These are phyloP conservation scores for Lolium rigidum DNA, from an alignment of 176 grass and related monocot genomes.

Conservation along the genomic window DNA sequence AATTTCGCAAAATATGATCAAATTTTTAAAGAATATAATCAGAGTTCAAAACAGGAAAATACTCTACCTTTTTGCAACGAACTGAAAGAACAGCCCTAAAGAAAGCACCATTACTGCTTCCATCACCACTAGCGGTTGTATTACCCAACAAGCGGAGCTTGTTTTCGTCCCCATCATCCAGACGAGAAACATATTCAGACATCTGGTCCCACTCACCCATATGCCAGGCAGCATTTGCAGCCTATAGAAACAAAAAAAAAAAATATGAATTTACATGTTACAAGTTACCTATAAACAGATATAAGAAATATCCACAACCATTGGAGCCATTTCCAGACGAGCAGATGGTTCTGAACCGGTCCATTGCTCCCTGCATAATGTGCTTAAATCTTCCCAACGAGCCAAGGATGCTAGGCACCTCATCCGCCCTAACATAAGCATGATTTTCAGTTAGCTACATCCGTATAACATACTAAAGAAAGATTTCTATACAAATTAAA, in stretches of 20 bases:
- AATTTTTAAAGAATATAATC: conserved; percentile 29
- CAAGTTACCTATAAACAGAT: conserved; percentile 13
- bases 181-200: conserved; percentile 89
- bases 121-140: conserved; percentile 90
- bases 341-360: conserved; percentile 91
- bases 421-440: conserved; percentile 77
- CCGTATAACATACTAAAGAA: neutral
- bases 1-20: conserved; percentile 26
- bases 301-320: conserved; percentile 60
- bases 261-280: conserved; percentile 13
- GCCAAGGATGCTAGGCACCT: conserved; percentile 94
- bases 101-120: conserved; percentile 98
- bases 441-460: conserved; percentile 37
- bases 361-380: conserved; percentile 96
- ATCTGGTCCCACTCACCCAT: conserved; percentile 99
- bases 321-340: conserved; percentile 97
- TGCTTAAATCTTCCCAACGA: conserved; percentile 91
- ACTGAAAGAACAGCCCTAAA: conserved; percentile 95
- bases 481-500: conserved; percentile 19
- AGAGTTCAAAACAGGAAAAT: conserved; percentile 20
- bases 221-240: conserved; percentile 96
- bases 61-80: conserved; percentile 69
- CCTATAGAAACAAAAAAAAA: conserved; percentile 51
- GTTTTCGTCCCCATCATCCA: conserved; percentile 94
- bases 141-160: conserved; percentile 84